Evolutionary conservation across 345 rosid species (phyloP), one percentile per base, ranked within the genome.

Genomic region (Crucihimalaya himalaica): DNA sequence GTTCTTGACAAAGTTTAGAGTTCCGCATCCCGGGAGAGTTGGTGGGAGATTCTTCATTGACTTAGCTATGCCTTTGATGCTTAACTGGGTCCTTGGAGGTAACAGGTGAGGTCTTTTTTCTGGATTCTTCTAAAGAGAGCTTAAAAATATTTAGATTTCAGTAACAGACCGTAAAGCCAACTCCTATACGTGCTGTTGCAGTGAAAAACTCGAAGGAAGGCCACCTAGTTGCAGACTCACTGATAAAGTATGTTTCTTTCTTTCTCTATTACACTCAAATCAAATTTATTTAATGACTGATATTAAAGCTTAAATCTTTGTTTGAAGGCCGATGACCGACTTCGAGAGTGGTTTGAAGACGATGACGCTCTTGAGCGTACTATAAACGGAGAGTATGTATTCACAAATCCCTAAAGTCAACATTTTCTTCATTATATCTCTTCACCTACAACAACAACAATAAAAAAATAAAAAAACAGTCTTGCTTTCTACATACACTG

Each of bases 1-100:
- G 99, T 90, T 95, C 75, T 85, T 90, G 86, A 86, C 92, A 7
- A 87, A 88, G 82, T 83, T 83, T 55, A 89, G 91, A 75, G 90
- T 95, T 62, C 97, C 92, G 0, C 96, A 92, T 78, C 99, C 98
- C 0, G 94, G 98, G 72, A 86, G 88, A 83, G 92, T 92, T 21
- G 89, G 88, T 75, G 97, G 94, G 34, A 86, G 94, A 83, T 83
- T 92, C 79, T 87, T 92, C 63, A 82, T 95, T 27, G 86, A 85
- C 71, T 28, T 84, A 8, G 90, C 84, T 14, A 95, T 95, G 98
- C 94, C 98, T 37, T 37, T 84, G 68, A 90, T 90, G 94, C 90
- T 95, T 68, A 80, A 68, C 62, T 95, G 98, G 99, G 93, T 95
- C 58, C 82, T 95, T 66, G 96, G 96, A 34, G 98, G 96, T 43